Base-by-base conservation (phyloP, 2,329 filamentous ascomycete genomes). In the Lachnellula cervina region DNA sequence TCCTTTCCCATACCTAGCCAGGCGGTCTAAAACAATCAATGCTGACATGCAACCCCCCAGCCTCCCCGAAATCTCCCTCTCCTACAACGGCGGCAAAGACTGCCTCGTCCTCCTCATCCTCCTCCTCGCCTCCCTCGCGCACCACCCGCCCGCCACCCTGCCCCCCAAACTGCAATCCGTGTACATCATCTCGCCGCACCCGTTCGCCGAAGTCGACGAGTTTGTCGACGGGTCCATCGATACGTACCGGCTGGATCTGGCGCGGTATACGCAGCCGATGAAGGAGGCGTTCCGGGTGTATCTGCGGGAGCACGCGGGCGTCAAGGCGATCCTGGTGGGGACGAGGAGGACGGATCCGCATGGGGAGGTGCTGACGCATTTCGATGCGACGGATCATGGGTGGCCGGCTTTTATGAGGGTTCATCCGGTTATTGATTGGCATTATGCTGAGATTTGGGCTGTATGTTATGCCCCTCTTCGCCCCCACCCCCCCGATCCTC, bases 31-130 rank as follows among this genome's bases (percentile, higher is more conserved):
- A 16, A 16, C n/a, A n/a, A n/a, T n/a, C 16, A 14, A 14, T 14
- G n/a, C 19, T 46, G 44, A 28, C 44, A 16, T 44, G 9, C 8
- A 58, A 40, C 14, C 16, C 37, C 16, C 16, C 66, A 94, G 89
- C 56, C 81, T 88, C 59, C 80, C 87, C 56, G 81, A 95, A 69
- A 80, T 97, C 58, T 90, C 92, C 5, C 79, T 97, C 61, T 96
- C 93, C 55, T 99, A 97, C 75, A 99, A 99, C 67, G 94, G 94
- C 69, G 94, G 94, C 59, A 99, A 99, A 73, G 94, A 97, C 78
- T 97, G 93, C 68, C 87, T 97, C 17, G 92, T 97, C 52, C 84
- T 97, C 17, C 90, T 96, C 68, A 85, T 97, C 63, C 86, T 87
- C 59, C 79, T 76, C 63, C 75, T 81, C 6, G 59, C 63, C 68